Evolutionary conservation across 75 land plant genomes (phyloP).

Genomic region (Cupressus sempervirens): DNA sequence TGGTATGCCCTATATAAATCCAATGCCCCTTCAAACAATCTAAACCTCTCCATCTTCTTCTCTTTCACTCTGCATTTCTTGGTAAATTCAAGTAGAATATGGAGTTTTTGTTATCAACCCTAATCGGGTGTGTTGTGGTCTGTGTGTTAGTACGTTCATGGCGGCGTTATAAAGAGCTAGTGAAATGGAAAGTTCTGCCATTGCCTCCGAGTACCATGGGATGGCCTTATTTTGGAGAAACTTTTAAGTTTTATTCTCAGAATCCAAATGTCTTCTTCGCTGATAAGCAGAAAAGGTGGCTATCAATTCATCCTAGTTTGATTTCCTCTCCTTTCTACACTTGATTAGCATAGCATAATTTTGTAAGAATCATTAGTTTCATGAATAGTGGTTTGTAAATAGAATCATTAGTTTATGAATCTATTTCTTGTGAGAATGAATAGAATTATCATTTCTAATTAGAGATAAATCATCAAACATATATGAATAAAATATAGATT

Average conservation of each 20-base stretch:
- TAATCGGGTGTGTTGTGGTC: background rate
- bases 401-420: too few species aligned
- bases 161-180: background rate
- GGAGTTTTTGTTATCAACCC: background rate
- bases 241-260: conserved; percentile 65
- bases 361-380: too few species aligned
- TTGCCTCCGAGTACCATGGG: conserved; percentile 87
- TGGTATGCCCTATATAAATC: background rate
- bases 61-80: too few species aligned
- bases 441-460: too few species aligned
- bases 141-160: background rate
- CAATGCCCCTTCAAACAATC: background rate
- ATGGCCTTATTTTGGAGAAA: conserved; percentile 84
- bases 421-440: too few species aligned
- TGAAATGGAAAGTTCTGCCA: background rate
- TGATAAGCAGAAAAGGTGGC: conserved; percentile 49
- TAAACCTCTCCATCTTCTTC: background rate
- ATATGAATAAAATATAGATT: too few species aligned
- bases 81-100: background rate
- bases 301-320: background rate
- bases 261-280: conserved; percentile 73
- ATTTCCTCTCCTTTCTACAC: background rate
- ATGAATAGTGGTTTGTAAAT: too few species aligned
- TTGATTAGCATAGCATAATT: too few species aligned
- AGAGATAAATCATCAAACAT: too few species aligned